Percentiles rank a stretch among this genome's conserved stretches.
These are phyloP conservation scores for Coemansia sp. DNA, from an alignment of 192 early-diverging fungal genomes.

Conservation along the genomic window DNA sequence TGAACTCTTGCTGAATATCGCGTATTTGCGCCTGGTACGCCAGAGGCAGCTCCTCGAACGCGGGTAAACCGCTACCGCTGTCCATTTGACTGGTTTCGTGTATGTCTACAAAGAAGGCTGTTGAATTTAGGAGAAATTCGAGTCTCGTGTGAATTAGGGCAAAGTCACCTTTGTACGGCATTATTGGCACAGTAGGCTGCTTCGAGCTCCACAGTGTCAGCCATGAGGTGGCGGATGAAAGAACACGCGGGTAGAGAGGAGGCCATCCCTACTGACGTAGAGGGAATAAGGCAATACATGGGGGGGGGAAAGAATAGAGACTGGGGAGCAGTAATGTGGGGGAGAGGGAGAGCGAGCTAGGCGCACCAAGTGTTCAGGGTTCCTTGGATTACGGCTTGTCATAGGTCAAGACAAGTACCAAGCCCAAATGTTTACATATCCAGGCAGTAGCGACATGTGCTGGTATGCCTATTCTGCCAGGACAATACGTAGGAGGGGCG, in stretches of 20 bases:
- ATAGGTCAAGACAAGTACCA: background rate
- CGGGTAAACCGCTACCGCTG: slow-evolving; percentile 17
- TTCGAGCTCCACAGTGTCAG: background rate
- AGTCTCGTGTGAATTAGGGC: background rate
- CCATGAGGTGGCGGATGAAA: slow-evolving; percentile 3
- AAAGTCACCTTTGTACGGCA: background rate
- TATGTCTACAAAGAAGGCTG: slow-evolving; percentile 2
- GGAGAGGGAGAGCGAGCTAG: background rate
- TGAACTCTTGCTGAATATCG: slow-evolving; percentile 58
- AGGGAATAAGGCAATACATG: background rate
- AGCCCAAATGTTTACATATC: background rate
- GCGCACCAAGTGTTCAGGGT: background rate
- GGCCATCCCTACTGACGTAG: background rate
- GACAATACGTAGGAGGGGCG: background rate
- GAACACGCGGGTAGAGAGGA: background rate
- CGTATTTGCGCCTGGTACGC: slow-evolving; percentile 44
- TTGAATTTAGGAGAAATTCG: background rate
- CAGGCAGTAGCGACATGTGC: slow-evolving; percentile 1
- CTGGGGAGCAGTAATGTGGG: slow-evolving; percentile 9
- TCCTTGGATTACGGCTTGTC: background rate
- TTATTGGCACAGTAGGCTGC: background rate
- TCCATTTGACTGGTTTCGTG: slow-evolving; percentile 17
- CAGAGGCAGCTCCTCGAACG: slow-evolving; percentile 44
- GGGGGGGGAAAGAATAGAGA: background rate
- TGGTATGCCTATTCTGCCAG: background rate